These are phyloP conservation scores for Pyrenophora seminiperda DNA, from an alignment of 2,329 filamentous ascomycete genomes.

Conservation along the genomic window DNA sequence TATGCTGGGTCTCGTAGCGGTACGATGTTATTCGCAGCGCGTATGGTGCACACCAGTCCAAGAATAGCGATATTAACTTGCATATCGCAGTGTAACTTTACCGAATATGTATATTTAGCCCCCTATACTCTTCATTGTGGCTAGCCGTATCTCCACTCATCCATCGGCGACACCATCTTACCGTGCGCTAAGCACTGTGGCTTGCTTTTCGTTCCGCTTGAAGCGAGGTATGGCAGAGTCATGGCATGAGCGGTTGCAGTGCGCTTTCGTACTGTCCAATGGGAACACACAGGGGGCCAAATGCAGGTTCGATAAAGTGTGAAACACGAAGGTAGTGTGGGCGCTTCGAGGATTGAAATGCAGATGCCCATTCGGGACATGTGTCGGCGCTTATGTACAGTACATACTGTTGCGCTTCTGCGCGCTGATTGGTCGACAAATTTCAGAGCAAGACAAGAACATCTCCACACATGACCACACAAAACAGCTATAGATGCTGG, in stretches of 20 bases:
- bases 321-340: conserved; percentile 32
- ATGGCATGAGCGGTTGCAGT: conserved; percentile 5
- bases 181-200: conserved; percentile 13
- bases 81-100: conserved; percentile 9
- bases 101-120: conserved; percentile 22
- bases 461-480: background rate
- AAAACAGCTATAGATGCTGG: background rate
- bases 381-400: conserved; percentile 37
- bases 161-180: conserved; percentile 10
- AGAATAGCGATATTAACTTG: conserved; percentile 26
- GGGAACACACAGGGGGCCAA: conserved; percentile 9
- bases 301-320: conserved; percentile 27
- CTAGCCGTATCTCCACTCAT: conserved; percentile 4
- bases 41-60: conserved; percentile 27
- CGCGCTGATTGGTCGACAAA: conserved; percentile 19
- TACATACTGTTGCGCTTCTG: conserved; percentile 9
- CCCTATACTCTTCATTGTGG: conserved; percentile 7
- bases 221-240: conserved; percentile 6
- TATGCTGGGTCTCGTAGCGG: conserved; percentile 12
- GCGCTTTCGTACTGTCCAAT: conserved; percentile 20
- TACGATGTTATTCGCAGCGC: conserved; percentile 30
- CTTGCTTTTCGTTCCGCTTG: conserved; percentile 8
- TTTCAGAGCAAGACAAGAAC: background rate
- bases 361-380: conserved; percentile 30
- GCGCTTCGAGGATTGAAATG: conserved; percentile 34